Evolutionary conservation across 2,329 filamentous ascomycete species (phyloP), one percentile per base, ranked within the genome.

Genomic region (Neofusicoccum cordaticola): DNA sequence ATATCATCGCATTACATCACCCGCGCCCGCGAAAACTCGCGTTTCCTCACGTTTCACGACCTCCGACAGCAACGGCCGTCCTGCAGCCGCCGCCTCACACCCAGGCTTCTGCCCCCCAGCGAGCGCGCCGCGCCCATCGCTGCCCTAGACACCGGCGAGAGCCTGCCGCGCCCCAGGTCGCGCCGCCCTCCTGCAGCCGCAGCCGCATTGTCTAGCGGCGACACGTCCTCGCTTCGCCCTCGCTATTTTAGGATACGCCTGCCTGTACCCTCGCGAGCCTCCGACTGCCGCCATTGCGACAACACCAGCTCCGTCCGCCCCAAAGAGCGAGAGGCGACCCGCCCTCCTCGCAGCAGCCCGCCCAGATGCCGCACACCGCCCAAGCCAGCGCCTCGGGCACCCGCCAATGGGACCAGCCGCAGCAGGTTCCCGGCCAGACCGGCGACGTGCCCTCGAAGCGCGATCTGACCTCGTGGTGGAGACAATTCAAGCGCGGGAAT

Each of bases 391-490:
- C 73, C 56, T 75, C 77, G 61, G 78, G 78, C 68, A 19, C 41
- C 42, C 76, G 77, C 71, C 78, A 77, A 69, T 75, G 78, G 67
- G 77, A 76, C 53, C 79, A 74, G 72, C 75, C 74, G 44, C 75
- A 71, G 68, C 76, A 79, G 65, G 77, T 74, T 78, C 80, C 78
- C 72, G 83, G 75, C 75, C 84, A 75, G 65, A 78, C 83, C 65
- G 82, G 85, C 71, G 92, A 91, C 47, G 91, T 91, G 63, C 92
- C 92, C 35, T 92, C 88, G 69, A 96, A 90, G 81, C 88, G 92
- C 76, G 93, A 97, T 76, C 83, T 98, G 71, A 90, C 93, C 71
- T 96, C 91, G 66, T 99, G 95, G 95, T 98, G 95, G 95, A 97
- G 93, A 79, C 88, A 89, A 72, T 98, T 99, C 81, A 78, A 95